These are phyloP conservation scores for Chloris gayana DNA, from an alignment of 176 grass and related monocot genomes.

Conservation along the genomic window DNA sequence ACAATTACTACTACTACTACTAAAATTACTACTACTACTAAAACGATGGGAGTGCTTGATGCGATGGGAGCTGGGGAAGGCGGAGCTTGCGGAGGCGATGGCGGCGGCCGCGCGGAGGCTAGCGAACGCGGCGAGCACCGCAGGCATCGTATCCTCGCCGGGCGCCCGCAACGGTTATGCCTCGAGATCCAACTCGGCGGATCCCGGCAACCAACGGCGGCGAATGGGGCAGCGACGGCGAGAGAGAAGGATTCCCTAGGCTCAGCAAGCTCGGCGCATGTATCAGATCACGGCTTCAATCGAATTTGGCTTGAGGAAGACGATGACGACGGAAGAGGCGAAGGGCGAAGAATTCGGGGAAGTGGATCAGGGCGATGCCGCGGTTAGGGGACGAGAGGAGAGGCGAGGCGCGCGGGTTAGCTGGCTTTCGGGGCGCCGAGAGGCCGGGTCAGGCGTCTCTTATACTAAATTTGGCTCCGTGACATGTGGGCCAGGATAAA, in stretches of 20 bases:
- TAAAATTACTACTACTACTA: conserved; percentile 50
- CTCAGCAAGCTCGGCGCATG: conserved; percentile 2
- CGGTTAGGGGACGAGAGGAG: neutral
- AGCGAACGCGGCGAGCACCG: conserved; percentile 57
- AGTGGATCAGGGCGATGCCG: conserved; percentile 13
- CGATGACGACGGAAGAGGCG: neutral
- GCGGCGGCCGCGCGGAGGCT: conserved; percentile 52
- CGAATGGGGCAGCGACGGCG: neutral
- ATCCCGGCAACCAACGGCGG: conserved; percentile 28
- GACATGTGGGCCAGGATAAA: neutral
- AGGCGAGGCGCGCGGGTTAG: neutral
- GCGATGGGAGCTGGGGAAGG: conserved; percentile 58
- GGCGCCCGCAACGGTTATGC: conserved; percentile 37
- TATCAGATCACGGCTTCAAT: neutral
- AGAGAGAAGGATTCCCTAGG: neutral
- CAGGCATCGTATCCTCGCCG: conserved; percentile 67
- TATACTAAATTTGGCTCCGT: neutral
- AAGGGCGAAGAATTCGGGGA: conserved; percentile 24
- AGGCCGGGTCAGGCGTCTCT: neutral
- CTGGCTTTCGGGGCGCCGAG: conserved; percentile 15
- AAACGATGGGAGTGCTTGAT: conserved; percentile 52
- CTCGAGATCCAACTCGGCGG: conserved; percentile 53
- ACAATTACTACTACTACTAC: conserved; percentile 59
- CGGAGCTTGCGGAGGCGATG: conserved; percentile 33
- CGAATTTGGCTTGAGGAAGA: neutral